phyloP scores from a whole-genome alignment of 257 asterid genomes.

The Nyctanthes arbortristis region DNA sequence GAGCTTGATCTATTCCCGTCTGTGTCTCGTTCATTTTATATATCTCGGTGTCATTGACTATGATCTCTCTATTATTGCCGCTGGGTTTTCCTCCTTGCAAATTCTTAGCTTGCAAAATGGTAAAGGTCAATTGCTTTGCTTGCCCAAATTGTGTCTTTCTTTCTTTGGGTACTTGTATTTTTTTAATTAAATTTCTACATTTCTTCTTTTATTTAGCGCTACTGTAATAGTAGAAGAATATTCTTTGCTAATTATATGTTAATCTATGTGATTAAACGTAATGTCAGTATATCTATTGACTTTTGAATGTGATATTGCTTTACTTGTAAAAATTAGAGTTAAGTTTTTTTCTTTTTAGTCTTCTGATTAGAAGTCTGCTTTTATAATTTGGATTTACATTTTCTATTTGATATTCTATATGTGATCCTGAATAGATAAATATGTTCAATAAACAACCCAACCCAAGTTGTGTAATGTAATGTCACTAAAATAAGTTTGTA shows the following conservation, averaged over 20 bases:
- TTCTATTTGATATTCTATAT: too few relatives aligned
- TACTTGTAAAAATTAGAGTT: too few relatives aligned
- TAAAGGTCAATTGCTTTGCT: conserved; percentile 47
- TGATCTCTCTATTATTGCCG: conserved; percentile 75
- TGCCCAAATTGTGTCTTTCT: background rate
- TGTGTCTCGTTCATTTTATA: conserved; percentile 75
- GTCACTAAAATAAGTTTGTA: too few relatives aligned
- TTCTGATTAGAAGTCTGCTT: too few relatives aligned
- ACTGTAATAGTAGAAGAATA: background rate
- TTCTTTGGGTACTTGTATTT: background rate
- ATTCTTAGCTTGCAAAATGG: conserved; percentile 60
- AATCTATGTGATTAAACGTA: too few relatives aligned
- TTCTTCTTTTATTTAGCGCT: background rate
- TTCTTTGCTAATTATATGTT: background rate
- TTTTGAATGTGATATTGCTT: too few relatives aligned
- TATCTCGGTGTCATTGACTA: conserved; percentile 89
- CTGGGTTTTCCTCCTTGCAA: conserved; percentile 63
- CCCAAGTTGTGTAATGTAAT: too few relatives aligned
- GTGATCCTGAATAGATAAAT: too few relatives aligned
- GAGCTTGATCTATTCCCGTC: conserved; percentile 88
- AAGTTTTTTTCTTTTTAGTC: too few relatives aligned
- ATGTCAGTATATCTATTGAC: too few relatives aligned
- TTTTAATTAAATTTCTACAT: background rate
- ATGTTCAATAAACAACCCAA: too few relatives aligned
- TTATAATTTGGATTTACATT: too few relatives aligned